phyloP scores from a whole-genome alignment of 1,284 basidiomycete species.

The Afroboletus lepidellus region DNA sequence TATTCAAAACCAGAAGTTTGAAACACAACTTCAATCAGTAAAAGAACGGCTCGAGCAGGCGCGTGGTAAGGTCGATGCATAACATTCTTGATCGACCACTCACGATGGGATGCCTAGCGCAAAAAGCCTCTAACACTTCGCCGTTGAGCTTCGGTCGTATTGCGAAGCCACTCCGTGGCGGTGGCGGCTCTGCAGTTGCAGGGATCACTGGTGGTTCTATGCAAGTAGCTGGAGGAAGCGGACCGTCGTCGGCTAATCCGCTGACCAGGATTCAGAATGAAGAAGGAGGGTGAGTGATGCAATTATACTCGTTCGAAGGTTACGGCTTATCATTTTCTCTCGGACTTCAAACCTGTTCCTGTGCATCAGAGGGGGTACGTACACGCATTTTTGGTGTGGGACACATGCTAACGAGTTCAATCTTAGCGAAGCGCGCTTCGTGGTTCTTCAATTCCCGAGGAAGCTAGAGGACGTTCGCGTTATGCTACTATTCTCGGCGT shows the following conservation, averaged over 20 bases:
- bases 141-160: slow-evolving; percentile 89
- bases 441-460: slow-evolving; percentile 85
- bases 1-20: slow-evolving; percentile 93
- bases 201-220: slow-evolving; percentile 40
- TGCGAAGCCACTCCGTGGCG: slow-evolving; percentile 93
- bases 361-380: slow-evolving; percentile 43
- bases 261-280: slow-evolving; percentile 74
- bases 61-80: slow-evolving; percentile 61
- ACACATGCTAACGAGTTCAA: slow-evolving; percentile 19
- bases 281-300: slow-evolving; percentile 65
- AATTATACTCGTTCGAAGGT: slow-evolving; percentile 20
- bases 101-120: slow-evolving; percentile 47
- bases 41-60: slow-evolving; percentile 91
- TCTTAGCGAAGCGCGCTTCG: slow-evolving; percentile 77
- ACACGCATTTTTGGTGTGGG: slow-evolving; percentile 6
- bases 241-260: slow-evolving; percentile 53
- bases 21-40: slow-evolving; percentile 87
- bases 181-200: slow-evolving; percentile 62
- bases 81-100: slow-evolving; percentile 8
- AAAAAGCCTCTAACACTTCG: slow-evolving; percentile 69
- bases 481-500: slow-evolving; percentile 13
- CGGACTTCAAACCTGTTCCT: slow-evolving; percentile 9
- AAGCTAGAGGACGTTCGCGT: slow-evolving; percentile 29
- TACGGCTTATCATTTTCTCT: slow-evolving; percentile 21
- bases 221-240: slow-evolving; percentile 44